Evolutionary conservation across 805 yeast genomes (phyloP).

Genomic region (Schwanniomyces vanrijiae): DNA sequence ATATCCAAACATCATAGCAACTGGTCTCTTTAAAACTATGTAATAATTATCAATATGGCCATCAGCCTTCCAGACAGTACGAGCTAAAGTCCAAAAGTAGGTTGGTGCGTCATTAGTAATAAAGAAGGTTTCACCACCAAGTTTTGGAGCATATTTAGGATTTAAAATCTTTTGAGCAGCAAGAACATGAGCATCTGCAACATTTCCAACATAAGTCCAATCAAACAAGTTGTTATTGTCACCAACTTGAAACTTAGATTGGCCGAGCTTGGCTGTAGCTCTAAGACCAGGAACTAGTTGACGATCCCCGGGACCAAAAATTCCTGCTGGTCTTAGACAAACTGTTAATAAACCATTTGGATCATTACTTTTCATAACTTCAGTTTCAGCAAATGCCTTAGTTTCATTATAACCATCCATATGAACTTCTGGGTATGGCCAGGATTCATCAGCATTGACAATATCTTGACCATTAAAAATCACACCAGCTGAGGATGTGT

Average conservation of each 20-base stretch:
- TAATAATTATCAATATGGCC: constrained; percentile 74
- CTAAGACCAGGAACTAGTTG: constrained; percentile 93
- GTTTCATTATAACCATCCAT: constrained; percentile 98
- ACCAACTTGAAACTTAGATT: constrained; percentile 90
- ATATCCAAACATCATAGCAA: constrained; percentile 83
- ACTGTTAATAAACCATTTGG: constrained; percentile 64
- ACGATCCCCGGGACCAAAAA: constrained; percentile 98
- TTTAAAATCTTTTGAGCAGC: constrained; percentile 78
- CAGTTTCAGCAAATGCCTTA: constrained; percentile 85
- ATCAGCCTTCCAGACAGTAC: constrained; percentile 96
- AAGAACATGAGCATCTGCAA: constrained; percentile 92
- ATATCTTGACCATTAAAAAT: constrained; percentile 94
- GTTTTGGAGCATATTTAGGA: constrained; percentile 36
- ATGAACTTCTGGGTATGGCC: constrained; percentile 88
- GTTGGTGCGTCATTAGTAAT: constrained; percentile 93
- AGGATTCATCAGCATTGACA: constrained; percentile 86
- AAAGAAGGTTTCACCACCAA: constrained; percentile 87
- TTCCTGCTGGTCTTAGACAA: constrained; percentile 95
- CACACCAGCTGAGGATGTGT: constrained; percentile 97
- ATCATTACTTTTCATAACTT: constrained; percentile 74
- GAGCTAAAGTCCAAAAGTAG: constrained; percentile 95
- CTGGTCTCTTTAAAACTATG: constrained; percentile 66
- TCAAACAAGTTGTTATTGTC: constrained; percentile 92
- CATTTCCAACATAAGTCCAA: constrained; percentile 98
- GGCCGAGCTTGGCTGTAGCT: constrained; percentile 77